A percentile compares a stretch with the other conserved stretches of the same genome.
Evolutionary conservation across 306 rosid species (phyloP).

Genomic region (Trifolium pratense): DNA sequence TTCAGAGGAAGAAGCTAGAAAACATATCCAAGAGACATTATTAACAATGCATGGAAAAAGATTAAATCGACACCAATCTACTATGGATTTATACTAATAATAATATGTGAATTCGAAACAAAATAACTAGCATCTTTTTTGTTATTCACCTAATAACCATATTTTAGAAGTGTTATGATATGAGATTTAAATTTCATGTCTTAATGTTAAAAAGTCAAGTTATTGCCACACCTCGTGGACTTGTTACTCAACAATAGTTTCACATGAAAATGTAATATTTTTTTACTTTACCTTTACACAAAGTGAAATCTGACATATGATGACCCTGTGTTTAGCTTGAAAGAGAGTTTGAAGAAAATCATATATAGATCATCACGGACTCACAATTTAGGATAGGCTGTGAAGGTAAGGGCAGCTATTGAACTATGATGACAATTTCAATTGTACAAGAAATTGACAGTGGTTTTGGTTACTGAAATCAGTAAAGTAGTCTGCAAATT

Average conservation of each 20-base stretch:
- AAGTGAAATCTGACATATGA: conserved; percentile 34
- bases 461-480: conserved; percentile 4
- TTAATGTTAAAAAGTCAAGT: too few relatives aligned
- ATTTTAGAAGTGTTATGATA: too few relatives aligned
- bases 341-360: conserved; percentile 2
- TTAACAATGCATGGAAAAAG: too few relatives aligned
- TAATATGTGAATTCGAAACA: too few relatives aligned
- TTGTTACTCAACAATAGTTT: conserved; percentile 14
- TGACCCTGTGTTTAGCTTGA: conserved; percentile 5
- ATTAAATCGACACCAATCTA: too few relatives aligned
- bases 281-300: neutral
- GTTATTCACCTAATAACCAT: too few relatives aligned
- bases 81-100: too few relatives aligned
- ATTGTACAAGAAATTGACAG: conserved; percentile 29
- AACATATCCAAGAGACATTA: too few relatives aligned
- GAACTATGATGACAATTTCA: conserved; percentile 16
- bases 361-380: neutral
- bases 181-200: too few relatives aligned
- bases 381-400: conserved; percentile 18
- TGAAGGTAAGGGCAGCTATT: neutral
- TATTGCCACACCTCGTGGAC: too few relatives aligned
- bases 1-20: too few relatives aligned
- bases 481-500: neutral
- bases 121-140: too few relatives aligned
- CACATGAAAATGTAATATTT: conserved; percentile 30